phyloP scores from a whole-genome alignment of 129 eudicot species.

The Glebionis coronaria region DNA sequence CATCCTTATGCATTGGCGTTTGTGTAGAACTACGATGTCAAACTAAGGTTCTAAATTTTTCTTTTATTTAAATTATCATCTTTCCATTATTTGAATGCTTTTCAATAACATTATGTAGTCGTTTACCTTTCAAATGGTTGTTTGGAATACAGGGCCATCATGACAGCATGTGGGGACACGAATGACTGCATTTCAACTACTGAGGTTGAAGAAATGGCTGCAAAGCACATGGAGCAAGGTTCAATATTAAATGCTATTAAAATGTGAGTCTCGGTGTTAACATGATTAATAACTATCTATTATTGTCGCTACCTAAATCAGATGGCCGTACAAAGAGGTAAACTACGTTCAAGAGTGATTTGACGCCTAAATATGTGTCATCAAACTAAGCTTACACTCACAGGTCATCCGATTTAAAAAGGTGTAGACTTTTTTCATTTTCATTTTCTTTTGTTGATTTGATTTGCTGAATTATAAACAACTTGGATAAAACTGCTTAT shows the following conservation, averaged over 20 bases:
- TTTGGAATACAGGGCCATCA: slow-evolving; percentile 39
- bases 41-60: slow-evolving; percentile 35
- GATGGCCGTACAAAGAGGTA: too few species aligned
- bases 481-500: too few species aligned
- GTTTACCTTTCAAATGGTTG: slow-evolving; percentile 1
- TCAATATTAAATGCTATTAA: slow-evolving; percentile 65
- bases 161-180: slow-evolving; percentile 50
- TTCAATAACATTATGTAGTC: not conserved
- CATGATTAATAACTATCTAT: too few species aligned
- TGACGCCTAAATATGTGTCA: too few species aligned
- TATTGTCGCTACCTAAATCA: too few species aligned
- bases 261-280: too few species aligned
- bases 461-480: too few species aligned
- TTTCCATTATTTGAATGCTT: not conserved
- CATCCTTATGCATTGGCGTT: slow-evolving; percentile 51
- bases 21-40: slow-evolving; percentile 56
- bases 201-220: slow-evolving; percentile 51
- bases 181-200: slow-evolving; percentile 57
- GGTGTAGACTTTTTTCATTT: too few species aligned
- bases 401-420: too few species aligned
- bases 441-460: too few species aligned
- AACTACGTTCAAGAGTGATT: too few species aligned
- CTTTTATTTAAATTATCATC: not conserved
- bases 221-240: slow-evolving; percentile 61
- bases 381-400: too few species aligned